These are phyloP conservation scores for Anacardium occidentale DNA, from an alignment of 345 rosid genomes.

Conservation along the genomic window DNA sequence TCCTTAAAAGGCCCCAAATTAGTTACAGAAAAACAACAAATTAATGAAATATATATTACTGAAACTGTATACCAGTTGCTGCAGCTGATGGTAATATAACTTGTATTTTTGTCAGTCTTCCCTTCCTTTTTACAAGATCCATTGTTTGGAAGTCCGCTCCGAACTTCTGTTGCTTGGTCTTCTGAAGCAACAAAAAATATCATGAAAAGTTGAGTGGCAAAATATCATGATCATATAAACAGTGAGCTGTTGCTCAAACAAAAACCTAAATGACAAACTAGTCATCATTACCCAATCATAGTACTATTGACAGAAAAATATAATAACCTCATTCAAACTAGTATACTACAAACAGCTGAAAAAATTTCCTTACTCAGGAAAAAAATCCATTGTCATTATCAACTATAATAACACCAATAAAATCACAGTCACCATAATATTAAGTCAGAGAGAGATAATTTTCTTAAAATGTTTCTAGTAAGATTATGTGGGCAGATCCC, in stretches of 20 bases:
- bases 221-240: background rate
- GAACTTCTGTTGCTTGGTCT: slow-evolving; percentile 31
- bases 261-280: slow-evolving; percentile 6
- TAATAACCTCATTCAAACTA: slow-evolving; percentile 10
- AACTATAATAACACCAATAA: slow-evolving; percentile 12
- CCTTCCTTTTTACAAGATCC: slow-evolving; percentile 37
- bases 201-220: background rate
- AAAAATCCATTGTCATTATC: slow-evolving; percentile 18
- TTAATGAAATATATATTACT: background rate
- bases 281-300: slow-evolving; percentile 21
- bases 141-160: slow-evolving; percentile 27
- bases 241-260: slow-evolving; percentile 12
- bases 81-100: slow-evolving; percentile 24
- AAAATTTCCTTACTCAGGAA: slow-evolving; percentile 19
- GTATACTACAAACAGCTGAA: slow-evolving; percentile 20
- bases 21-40: slow-evolving; percentile 3
- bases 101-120: slow-evolving; percentile 30
- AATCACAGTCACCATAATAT: slow-evolving; percentile 11
- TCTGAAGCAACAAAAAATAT: slow-evolving; percentile 29
- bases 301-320: slow-evolving; percentile 27
- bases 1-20: slow-evolving; percentile 11
- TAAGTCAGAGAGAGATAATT: slow-evolving; percentile 3
- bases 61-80: slow-evolving; percentile 23
- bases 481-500: slow-evolving; percentile 4
- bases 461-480: background rate